Evolutionary conservation across 805 yeast species (phyloP).

Genomic region (Pichia paraexigua): DNA sequence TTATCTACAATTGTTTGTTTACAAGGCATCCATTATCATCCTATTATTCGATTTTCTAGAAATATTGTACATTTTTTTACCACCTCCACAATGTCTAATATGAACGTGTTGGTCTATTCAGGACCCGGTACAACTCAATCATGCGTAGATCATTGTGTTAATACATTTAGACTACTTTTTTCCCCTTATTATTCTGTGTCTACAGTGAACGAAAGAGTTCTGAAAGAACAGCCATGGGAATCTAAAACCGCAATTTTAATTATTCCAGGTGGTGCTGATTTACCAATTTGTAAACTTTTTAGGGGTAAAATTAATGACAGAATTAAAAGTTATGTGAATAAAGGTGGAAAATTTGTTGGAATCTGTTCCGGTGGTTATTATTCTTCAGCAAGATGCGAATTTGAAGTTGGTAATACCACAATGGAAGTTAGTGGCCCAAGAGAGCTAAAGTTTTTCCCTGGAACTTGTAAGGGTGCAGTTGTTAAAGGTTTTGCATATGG

Average conservation of each 20-base stretch:
- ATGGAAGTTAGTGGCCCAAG: constrained; percentile 83
- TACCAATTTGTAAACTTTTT: constrained; percentile 70
- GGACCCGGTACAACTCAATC: constrained; percentile 84
- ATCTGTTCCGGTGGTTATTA: constrained; percentile 96
- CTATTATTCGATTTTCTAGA: neutral
- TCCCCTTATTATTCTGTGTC: constrained; percentile 87
- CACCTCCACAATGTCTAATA: constrained; percentile 18
- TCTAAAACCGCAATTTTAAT: constrained; percentile 70
- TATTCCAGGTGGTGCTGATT: constrained; percentile 95
- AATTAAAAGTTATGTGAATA: constrained; percentile 55
- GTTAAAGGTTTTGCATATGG: constrained; percentile 74
- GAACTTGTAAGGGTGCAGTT: constrained; percentile 75
- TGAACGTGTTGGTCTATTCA: constrained; percentile 71
- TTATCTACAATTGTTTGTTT: neutral
- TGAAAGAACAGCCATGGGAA: constrained; percentile 84
- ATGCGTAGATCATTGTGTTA: constrained; percentile 76
- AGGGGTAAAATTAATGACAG: constrained; percentile 59
- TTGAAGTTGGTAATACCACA: constrained; percentile 61
- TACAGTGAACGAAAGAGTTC: constrained; percentile 52
- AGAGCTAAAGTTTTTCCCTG: constrained; percentile 77
- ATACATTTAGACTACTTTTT: constrained; percentile 61
- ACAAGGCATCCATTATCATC: neutral
- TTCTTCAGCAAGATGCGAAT: constrained; percentile 67
- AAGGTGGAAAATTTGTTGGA: constrained; percentile 81
- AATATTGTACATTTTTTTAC: neutral